Base-by-base conservation (phyloP, 2,329 filamentous ascomycete genomes). In the Pyricularia pennisetigena region DNA sequence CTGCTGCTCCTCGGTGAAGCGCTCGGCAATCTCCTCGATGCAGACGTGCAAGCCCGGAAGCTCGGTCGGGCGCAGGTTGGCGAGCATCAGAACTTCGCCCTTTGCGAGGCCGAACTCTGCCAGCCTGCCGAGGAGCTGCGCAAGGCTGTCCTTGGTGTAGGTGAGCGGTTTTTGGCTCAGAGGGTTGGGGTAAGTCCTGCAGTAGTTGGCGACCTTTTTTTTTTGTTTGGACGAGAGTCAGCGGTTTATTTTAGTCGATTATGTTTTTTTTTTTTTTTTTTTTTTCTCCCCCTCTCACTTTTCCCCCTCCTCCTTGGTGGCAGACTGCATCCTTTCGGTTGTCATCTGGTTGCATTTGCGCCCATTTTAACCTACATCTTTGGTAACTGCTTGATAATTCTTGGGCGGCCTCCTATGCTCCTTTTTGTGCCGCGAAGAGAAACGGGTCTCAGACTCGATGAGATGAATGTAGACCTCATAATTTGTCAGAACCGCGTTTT, bases 381-480 rank as follows among this genome's bases (percentile, higher is more conserved):
- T 84, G 67, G 89, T 82, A 28, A 90, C 79, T 0, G 83, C 87
- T 61, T 72, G 59, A 49, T 68, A 68, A 28, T 64, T 68, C 30
- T 64, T 41, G 24, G 67, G 67, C 4, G 59, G 30, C 4, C 67
- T 61, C 24, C 65, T 54, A 57, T 67, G 65, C 16, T 67, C 65
- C 54, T 61, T 67, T 16, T 54, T 59, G 23, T 59, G 65, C 9
- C 65, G 49, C 26, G 41, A 26, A 24, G 54, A 28, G 65, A 67
- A 67, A 73, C 87, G 85, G 64, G 68, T 68, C 61, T 70, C 69
- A 14, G 70, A 71, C 28, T 88, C 83, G 6, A 79, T 78, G 57
- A 93, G 78, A 72, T 91, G 89, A 68, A 84, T 81, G 73, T 88
- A 88, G 71, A 93, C 89, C 81, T 93, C 90, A 71, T 86, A 89